Conservation (phyloP, 2,329 filamentous ascomycete genomes). For the Aspergillus jensenii region DNA sequence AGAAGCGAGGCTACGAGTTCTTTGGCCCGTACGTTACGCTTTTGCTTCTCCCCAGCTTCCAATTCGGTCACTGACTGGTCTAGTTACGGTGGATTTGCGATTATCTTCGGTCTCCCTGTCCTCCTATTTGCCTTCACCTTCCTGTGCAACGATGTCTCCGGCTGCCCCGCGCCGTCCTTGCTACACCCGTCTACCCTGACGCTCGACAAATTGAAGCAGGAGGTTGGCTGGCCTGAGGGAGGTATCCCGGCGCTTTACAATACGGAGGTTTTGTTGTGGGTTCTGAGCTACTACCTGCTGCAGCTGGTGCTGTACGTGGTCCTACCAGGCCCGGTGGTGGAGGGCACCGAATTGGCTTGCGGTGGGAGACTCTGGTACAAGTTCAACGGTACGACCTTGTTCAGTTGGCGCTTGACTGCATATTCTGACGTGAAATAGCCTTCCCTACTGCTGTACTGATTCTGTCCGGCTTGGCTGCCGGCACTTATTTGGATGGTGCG, state of each 20-base stretch:
- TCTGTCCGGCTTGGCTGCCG: conserved; percentile 68
- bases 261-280: conserved; percentile 66
- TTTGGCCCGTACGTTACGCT: conserved; percentile 44
- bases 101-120: conserved; percentile 78
- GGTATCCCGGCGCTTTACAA: conserved; percentile 71
- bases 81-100: conserved; percentile 72
- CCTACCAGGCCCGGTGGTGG: conserved; percentile 69
- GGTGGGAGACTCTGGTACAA: conserved; percentile 79
- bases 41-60: not conserved
- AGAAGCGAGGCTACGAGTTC: conserved; percentile 49
- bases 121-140: conserved; percentile 79
- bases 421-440: conserved; percentile 50
- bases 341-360: conserved; percentile 68
- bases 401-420: conserved; percentile 15
- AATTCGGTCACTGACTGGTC: not conserved
- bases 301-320: conserved; percentile 73
- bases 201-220: conserved; percentile 70
- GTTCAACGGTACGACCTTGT: conserved; percentile 63
- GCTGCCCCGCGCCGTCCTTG: conserved; percentile 82
- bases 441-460: conserved; percentile 74
- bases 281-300: conserved; percentile 74
- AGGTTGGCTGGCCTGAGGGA: conserved; percentile 76
- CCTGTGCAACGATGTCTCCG: conserved; percentile 86
- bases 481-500: conserved; percentile 73
- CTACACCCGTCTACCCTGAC: conserved; percentile 71